Percentiles rank a stretch among this genome's conserved stretches.
Conservation (phyloP, 176 grass and related monocot genomes). For the Rhipidocladum racemiflorum region DNA sequence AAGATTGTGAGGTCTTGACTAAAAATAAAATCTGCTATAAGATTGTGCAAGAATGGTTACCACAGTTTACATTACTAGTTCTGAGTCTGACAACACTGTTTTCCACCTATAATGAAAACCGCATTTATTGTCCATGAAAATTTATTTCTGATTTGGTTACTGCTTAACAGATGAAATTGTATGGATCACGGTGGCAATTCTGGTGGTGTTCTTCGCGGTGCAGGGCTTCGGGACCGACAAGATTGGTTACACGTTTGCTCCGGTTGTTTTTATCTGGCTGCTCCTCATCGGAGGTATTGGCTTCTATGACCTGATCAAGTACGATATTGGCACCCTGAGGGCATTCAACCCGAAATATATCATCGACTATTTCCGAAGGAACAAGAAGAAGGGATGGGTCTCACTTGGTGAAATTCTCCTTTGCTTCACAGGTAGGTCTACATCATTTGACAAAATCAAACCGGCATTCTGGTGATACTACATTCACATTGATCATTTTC, state of each 20-base stretch:
- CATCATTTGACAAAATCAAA: background rate
- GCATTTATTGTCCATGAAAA: background rate
- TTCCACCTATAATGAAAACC: background rate
- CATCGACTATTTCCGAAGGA: conserved; percentile 60
- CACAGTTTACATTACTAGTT: background rate
- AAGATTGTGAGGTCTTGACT: background rate
- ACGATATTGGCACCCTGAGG: conserved; percentile 42
- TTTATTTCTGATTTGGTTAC: background rate
- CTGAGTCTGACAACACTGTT: background rate
- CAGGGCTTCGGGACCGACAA: conserved; percentile 65
- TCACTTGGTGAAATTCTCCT: conserved; percentile 65
- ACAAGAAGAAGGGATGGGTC: conserved; percentile 66
- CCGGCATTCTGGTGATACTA: background rate
- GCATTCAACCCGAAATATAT: conserved; percentile 69
- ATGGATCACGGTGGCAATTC: conserved; percentile 54
- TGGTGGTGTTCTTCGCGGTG: conserved; percentile 46
- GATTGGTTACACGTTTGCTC: conserved; percentile 71
- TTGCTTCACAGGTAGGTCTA: conserved; percentile 57
- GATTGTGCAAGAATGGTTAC: background rate
- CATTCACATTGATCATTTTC: background rate
- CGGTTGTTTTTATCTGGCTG: conserved; percentile 51
- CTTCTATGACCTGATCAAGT: conserved; percentile 53
- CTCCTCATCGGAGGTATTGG: conserved; percentile 53
- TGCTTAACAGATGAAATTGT: conserved; percentile 44
- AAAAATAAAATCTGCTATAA: background rate